Evolutionary conservation across 371 early-diverging fungal species (phyloP).

Genomic region (Conidiobolus incongruus): DNA sequence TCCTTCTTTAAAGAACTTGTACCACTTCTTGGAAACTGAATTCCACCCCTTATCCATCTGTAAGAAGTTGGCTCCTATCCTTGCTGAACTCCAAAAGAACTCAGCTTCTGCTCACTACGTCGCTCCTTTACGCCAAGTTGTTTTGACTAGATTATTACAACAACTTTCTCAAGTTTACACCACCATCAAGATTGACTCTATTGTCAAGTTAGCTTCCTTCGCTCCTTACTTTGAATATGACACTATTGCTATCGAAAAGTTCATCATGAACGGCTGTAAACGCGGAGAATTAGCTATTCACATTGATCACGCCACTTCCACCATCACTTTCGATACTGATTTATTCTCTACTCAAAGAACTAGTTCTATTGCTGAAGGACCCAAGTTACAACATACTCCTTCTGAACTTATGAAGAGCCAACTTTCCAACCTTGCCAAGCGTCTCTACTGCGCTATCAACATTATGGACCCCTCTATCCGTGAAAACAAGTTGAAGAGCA

Average conservation of each 20-base stretch:
- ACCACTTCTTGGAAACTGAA: constrained; percentile 84
- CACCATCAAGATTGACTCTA: constrained; percentile 79
- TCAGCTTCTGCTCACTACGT: constrained; percentile 67
- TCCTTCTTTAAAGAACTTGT: constrained; percentile 76
- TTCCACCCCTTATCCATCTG: constrained; percentile 96
- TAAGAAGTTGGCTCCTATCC: constrained; percentile 76
- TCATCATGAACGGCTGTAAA: constrained; percentile 91
- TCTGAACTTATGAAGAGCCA: constrained; percentile 71
- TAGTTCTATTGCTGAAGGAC: constrained; percentile 49
- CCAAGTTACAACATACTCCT: constrained; percentile 68
- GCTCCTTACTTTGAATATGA: constrained; percentile 64
- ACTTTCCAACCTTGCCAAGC: constrained; percentile 44
- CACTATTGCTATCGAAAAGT: constrained; percentile 77
- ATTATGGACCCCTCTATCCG: constrained; percentile 62
- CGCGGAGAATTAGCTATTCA: constrained; percentile 88
- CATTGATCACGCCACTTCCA: constrained; percentile 77
- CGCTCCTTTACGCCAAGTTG: constrained; percentile 79
- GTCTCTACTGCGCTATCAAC: constrained; percentile 59
- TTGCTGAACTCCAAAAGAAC: constrained; percentile 44
- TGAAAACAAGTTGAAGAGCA: constrained; percentile 31
- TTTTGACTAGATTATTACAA: constrained; percentile 84
- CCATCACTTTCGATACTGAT: constrained; percentile 76
- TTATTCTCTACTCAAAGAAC: constrained; percentile 36
- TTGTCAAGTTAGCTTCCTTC: constrained; percentile 72
- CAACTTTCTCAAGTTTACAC: constrained; percentile 93